phyloP scores from a whole-genome alignment of 768 basidiomycete genomes.

The Auricularia cornea region DNA sequence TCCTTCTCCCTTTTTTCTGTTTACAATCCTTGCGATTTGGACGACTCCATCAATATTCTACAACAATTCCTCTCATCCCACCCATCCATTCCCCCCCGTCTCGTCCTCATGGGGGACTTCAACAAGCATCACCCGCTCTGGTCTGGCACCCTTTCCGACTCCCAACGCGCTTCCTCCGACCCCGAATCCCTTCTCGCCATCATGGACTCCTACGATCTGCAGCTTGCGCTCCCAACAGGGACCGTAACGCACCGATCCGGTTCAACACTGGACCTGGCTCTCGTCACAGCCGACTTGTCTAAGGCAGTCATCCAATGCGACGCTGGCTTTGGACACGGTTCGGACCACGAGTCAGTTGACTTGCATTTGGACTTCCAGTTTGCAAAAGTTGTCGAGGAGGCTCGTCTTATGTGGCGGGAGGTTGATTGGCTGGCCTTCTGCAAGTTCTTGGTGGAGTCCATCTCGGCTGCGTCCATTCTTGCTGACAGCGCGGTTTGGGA shows the following conservation, averaged over 20 bases:
- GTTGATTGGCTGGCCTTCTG: background rate
- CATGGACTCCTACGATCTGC: background rate
- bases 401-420: background rate
- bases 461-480: background rate
- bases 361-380: background rate
- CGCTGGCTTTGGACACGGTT: background rate
- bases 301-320: background rate
- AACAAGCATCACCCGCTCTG: conserved; percentile 4
- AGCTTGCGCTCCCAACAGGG: background rate
- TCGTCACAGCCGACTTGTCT: background rate
- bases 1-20: background rate
- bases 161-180: background rate
- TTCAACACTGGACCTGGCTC: background rate
- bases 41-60: background rate
- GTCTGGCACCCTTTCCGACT: background rate
- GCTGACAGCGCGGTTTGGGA: background rate
- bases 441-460: background rate
- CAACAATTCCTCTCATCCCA: background rate
- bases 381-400: background rate
- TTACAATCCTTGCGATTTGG: background rate
- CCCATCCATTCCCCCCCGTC: background rate
- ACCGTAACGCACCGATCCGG: background rate
- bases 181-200: background rate
- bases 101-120: conserved; percentile 1
- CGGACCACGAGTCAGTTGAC: background rate